phyloP scores from a whole-genome alignment of 2,329 filamentous ascomycete genomes.

The Paraconiothyrium brasiliense region DNA sequence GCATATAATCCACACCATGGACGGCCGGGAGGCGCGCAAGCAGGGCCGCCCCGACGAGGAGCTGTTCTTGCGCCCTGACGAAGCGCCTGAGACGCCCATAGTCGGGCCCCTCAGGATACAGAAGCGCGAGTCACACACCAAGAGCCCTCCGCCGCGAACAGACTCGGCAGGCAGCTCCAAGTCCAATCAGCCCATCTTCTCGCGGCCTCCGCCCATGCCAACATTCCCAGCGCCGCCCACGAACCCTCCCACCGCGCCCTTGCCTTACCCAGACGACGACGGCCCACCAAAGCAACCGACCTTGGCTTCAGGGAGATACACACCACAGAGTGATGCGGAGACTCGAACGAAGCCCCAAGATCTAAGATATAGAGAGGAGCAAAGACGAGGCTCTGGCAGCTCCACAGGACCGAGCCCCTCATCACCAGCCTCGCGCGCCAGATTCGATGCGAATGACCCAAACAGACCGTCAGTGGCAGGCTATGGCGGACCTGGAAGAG shows the following conservation, averaged over 20 bases:
- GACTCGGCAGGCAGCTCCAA: conserved; percentile 75
- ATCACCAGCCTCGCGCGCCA: conserved; percentile 48
- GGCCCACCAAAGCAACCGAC: conserved; percentile 38
- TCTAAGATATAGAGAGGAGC: conserved; percentile 42
- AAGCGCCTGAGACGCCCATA: conserved; percentile 73
- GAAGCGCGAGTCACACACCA: conserved; percentile 69
- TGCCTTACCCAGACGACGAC: conserved; percentile 59
- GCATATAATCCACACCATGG: conserved; percentile 45
- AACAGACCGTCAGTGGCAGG: conserved; percentile 58
- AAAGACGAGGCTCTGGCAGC: conserved; percentile 40
- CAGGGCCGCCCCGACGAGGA: conserved; percentile 80
- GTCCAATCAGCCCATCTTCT: conserved; percentile 54
- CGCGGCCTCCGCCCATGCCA: conserved; percentile 60
- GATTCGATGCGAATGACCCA: conserved; percentile 59
- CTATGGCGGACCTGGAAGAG: conserved; percentile 51
- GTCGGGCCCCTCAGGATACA: conserved; percentile 86
- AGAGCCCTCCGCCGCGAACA: conserved; percentile 61
- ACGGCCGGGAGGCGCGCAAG: conserved; percentile 51
- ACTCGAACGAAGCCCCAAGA: conserved; percentile 46
- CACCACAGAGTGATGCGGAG: conserved; percentile 49
- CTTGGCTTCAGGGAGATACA: conserved; percentile 42
- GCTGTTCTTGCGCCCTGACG: conserved; percentile 73
- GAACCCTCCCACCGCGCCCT: conserved; percentile 57
- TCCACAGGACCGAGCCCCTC: conserved; percentile 39
- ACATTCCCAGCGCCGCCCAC: conserved; percentile 69